Evolutionary conservation across 352 stramenopile species (phyloP), one percentile per base, ranked within the genome.

Genomic region (Phytophthora boehmeriae): DNA sequence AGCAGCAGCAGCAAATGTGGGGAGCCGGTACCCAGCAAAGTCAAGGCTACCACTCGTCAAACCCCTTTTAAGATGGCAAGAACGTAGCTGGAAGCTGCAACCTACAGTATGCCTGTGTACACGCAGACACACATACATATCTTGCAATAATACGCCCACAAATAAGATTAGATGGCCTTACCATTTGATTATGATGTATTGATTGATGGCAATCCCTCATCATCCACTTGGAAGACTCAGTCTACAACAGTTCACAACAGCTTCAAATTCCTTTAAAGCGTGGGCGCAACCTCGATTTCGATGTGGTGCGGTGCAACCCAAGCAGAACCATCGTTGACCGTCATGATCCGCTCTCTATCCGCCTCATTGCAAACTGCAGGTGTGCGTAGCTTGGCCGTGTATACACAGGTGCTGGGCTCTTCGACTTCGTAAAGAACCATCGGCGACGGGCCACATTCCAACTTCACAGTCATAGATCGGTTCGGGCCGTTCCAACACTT

Each of bases 401-500:
- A 97, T 25, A 96, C 80, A 58, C 90, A 97, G 5, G 81, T 96
- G 17, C 73, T 83, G 5, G 88, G 90, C 70, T 97, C 90, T 32
- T 94, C 83, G 17, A 97, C 76, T 1, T 76, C 68, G 23, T 68
- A 88, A 1, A 97, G 68, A 59, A 84, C 76, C 35, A 82, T 83
- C 1, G 77, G 76, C n/a, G 79, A 60, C 1, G 75, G 66, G 0
- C 80, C 85, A 44, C 90, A 97, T 57, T 85, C 80, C 32, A 96
- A 39, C 25, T 76, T 77, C 23, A 97, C 80, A 14, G 70, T 88
- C 20, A 97, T 55, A 25, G 86, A 96, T 32, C 90, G 80, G 10
- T 86, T 64, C 14, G 88, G 89, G 4, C 89, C 89, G 51, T 97
- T 96, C 89, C 89, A 97, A 71, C 90, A 97, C 52, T 83, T 90